Evolutionary conservation across 2,329 filamentous ascomycete genomes (phyloP).

Genomic region (Pezizomycotina sp.): DNA sequence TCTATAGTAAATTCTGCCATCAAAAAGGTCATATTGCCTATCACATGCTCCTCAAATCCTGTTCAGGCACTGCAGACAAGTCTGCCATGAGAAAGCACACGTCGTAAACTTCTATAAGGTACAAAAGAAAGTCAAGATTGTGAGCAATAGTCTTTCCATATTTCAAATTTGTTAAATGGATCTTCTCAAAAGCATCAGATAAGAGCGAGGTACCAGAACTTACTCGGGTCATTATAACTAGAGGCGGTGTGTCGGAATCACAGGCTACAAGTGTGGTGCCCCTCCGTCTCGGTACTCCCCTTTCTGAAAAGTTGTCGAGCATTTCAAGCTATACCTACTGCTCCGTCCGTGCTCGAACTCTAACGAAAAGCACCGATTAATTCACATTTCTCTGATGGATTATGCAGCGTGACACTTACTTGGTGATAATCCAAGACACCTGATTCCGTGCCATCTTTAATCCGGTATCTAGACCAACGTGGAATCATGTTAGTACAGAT

Average conservation of each 20-base stretch:
- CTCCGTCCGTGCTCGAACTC: constrained; percentile 14
- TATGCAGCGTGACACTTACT: too few species aligned
- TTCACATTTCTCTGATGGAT: too few species aligned
- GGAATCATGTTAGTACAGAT: too few species aligned
- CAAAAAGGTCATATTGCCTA: constrained; percentile 13
- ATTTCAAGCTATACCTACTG: constrained; percentile 16
- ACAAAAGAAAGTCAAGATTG: too few species aligned
- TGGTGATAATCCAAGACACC: constrained; percentile 18
- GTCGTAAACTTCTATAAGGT: constrained; percentile 14
- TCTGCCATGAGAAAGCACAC: constrained; percentile 18
- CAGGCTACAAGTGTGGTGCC: constrained; percentile 17
- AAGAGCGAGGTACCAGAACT: background rate
- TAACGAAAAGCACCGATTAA: too few species aligned
- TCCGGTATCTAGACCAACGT: too few species aligned
- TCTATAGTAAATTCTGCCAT: constrained; percentile 17
- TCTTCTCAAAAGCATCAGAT: background rate
- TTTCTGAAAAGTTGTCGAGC: constrained; percentile 18
- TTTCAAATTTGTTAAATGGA: background rate
- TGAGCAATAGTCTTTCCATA: constrained; percentile 1
- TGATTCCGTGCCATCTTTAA: constrained; percentile 19
- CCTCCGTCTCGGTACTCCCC: constrained; percentile 16
- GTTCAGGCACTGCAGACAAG: constrained; percentile 12
- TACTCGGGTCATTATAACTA: constrained; percentile 17
- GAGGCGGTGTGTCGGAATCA: constrained; percentile 11
- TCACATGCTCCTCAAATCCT: constrained; percentile 13